These are phyloP conservation scores for Ceratopteris richardii DNA, from an alignment of 75 land plant genomes.

Conservation along the genomic window DNA sequence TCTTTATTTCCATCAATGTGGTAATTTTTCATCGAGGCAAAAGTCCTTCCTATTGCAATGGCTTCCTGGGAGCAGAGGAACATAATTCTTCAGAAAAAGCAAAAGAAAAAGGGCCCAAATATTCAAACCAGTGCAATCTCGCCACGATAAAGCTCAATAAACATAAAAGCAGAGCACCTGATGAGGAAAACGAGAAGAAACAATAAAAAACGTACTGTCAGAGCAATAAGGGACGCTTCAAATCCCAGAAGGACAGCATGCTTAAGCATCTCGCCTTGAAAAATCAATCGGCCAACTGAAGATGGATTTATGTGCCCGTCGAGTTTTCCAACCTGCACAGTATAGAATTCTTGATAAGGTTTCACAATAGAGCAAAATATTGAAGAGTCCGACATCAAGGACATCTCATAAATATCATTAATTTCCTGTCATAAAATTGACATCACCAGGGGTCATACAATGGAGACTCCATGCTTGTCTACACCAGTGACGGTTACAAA, in stretches of 20 bases:
- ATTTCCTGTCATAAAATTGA: neutral
- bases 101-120: too few species aligned
- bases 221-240: conserved; percentile 37
- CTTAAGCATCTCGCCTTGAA: conserved; percentile 22
- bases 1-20: conserved; percentile 95
- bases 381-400: neutral
- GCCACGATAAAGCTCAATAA: too few species aligned
- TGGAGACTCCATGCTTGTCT: conserved; percentile 55
- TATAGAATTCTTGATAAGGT: neutral
- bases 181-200: too few species aligned
- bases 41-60: conserved; percentile 91
- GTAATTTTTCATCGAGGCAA: conserved; percentile 76
- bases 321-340: conserved; percentile 53
- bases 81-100: too few species aligned
- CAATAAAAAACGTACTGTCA: conserved; percentile 20
- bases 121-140: too few species aligned
- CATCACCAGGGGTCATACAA: conserved; percentile 47
- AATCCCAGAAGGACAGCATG: conserved; percentile 27
- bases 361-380: neutral
- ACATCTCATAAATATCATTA: too few species aligned
- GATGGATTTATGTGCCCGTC: conserved; percentile 49
- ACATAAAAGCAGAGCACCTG: too few species aligned
- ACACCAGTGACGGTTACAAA: conserved; percentile 47
- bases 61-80: conserved; percentile 47
- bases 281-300: conserved; percentile 30